A percentile compares a stretch with the other conserved stretches of the same genome.
Conservation (phyloP, 139 green algal genomes). For the Picochlorum sp. region DNA sequence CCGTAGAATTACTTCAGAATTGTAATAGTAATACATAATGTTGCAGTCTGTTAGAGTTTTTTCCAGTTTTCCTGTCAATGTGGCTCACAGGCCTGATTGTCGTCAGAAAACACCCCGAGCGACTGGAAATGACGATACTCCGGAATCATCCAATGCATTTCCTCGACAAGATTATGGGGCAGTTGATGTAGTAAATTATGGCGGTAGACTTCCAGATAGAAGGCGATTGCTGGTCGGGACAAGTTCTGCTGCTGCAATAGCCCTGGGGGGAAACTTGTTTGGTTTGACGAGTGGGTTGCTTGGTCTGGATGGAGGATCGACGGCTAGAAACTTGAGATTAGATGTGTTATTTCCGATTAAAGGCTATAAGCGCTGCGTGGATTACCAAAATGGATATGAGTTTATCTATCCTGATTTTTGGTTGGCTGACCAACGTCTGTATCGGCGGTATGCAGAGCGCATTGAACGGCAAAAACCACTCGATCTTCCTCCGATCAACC, state of each 20-base stretch:
- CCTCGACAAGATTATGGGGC: constrained; percentile 13
- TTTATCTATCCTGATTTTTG: constrained; percentile 76
- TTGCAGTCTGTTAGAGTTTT: no score
- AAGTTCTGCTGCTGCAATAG: constrained; percentile 30
- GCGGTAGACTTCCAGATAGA: constrained; percentile 37
- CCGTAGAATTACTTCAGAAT: no score
- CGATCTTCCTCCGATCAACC: constrained; percentile 44
- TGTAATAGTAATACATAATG: no score
- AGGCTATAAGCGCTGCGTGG: constrained; percentile 66
- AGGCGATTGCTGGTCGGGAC: constrained; percentile 28
- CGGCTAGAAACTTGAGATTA: constrained; percentile 35
- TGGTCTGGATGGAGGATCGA: constrained; percentile 43
- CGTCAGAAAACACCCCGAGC: no score
- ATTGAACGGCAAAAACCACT: constrained; percentile 50
- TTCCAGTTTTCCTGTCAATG: no score
- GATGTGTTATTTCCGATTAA: constrained; percentile 73
- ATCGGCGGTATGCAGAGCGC: constrained; percentile 51
- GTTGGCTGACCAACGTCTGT: constrained; percentile 80
- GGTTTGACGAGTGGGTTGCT: constrained; percentile 70
- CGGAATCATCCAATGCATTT: no score
- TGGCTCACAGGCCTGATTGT: no score
- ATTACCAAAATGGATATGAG: constrained; percentile 66
- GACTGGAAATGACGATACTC: no score
- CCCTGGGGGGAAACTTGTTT: constrained; percentile 77
- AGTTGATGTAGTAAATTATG: constrained; percentile 38